Conservation (phyloP, 2,329 filamentous ascomycete species). For the Davidsoniella australis region DNA sequence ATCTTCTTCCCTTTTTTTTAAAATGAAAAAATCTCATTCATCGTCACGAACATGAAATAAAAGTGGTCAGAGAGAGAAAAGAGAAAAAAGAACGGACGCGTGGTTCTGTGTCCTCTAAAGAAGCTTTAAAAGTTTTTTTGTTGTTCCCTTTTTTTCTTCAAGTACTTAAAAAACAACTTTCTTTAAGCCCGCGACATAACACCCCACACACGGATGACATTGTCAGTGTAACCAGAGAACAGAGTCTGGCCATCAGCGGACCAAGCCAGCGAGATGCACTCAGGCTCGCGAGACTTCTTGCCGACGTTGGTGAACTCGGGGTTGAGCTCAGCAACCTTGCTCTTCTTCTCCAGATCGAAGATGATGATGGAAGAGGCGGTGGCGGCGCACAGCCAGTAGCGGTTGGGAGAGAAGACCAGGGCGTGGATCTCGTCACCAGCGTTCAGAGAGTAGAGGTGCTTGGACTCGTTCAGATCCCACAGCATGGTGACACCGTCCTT, state of each 20-base stretch:
- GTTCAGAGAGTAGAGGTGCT: slow-evolving; percentile 99
- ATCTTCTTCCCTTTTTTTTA: not conserved
- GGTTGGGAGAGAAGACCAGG: slow-evolving; percentile 99
- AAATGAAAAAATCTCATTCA: not conserved
- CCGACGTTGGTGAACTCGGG: slow-evolving; percentile 84
- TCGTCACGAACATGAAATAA: slow-evolving; percentile 10
- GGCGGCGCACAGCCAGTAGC: slow-evolving; percentile 99
- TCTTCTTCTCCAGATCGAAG: slow-evolving; percentile 99
- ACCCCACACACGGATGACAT: slow-evolving; percentile 95
- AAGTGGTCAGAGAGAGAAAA: not conserved
- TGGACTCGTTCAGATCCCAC: slow-evolving; percentile 99
- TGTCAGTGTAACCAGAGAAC: slow-evolving; percentile 99
- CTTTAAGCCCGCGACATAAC: slow-evolving; percentile 83
- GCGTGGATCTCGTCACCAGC: slow-evolving; percentile 99
- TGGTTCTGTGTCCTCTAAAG: slow-evolving; percentile 11
- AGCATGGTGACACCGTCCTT: slow-evolving; percentile 99
- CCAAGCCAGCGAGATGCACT: slow-evolving; percentile 96
- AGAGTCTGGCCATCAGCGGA: slow-evolving; percentile 96
- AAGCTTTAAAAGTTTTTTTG: slow-evolving; percentile 13
- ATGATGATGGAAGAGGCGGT: slow-evolving; percentile 98
- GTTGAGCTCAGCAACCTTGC: slow-evolving; percentile 99
- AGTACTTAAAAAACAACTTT: slow-evolving; percentile 13
- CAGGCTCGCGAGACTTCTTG: slow-evolving; percentile 98
- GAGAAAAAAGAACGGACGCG: slow-evolving; percentile 7
- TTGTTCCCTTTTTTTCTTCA: slow-evolving; percentile 14